Conservation (phyloP, 2,329 filamentous ascomycete species). For the Myriosclerotinia duriaeana region DNA sequence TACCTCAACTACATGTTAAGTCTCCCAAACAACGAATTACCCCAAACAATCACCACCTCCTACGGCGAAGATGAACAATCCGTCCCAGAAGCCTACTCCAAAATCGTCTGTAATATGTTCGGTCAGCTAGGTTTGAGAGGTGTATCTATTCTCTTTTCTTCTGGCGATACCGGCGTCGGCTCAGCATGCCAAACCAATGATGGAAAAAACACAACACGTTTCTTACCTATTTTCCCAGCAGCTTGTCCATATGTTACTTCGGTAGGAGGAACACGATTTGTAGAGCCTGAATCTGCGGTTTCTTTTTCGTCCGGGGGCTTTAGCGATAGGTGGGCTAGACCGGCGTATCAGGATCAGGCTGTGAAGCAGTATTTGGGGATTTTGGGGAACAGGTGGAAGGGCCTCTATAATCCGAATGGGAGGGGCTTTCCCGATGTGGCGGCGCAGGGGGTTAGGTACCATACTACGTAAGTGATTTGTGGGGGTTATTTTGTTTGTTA, state of each 20-base stretch:
- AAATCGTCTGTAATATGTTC: conserved; percentile 60
- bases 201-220: conserved; percentile 54
- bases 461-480: conserved; percentile 25
- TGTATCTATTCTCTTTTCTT: conserved; percentile 60
- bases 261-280: conserved; percentile 58
- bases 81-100: conserved; percentile 60
- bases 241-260: conserved; percentile 67
- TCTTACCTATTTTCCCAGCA: conserved; percentile 62
- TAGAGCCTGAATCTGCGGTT: conserved; percentile 46
- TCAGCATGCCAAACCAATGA: conserved; percentile 57
- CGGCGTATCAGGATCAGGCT: conserved; percentile 48
- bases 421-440: conserved; percentile 56
- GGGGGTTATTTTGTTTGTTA: no score
- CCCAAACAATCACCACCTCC: conserved; percentile 62
- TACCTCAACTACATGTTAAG: conserved; percentile 58
- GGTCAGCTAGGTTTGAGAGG: conserved; percentile 64
- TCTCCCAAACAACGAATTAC: conserved; percentile 50
- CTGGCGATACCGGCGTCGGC: conserved; percentile 57
- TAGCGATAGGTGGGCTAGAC: conserved; percentile 51
- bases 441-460: conserved; percentile 58
- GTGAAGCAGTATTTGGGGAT: conserved; percentile 48
- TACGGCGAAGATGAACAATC: conserved; percentile 69
- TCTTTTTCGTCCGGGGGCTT: conserved; percentile 50
- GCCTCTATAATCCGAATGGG: conserved; percentile 49
- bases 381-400: conserved; percentile 46